These are phyloP conservation scores for Takakia lepidozioides DNA, from an alignment of 225 moss, liverwort and hornwort species.

Conservation along the genomic window DNA sequence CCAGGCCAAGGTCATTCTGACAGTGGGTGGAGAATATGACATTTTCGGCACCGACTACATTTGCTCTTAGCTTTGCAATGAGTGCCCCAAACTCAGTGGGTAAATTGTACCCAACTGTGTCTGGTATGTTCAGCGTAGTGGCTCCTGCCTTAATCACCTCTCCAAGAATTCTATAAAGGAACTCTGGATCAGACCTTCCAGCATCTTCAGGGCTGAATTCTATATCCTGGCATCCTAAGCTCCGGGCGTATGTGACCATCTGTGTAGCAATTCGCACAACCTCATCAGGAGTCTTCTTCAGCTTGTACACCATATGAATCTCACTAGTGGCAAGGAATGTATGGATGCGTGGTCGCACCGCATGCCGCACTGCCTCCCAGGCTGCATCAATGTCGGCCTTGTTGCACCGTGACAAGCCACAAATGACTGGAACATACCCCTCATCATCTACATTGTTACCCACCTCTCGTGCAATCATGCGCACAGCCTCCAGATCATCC, in stretches of 20 bases:
- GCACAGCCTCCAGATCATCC: conserved; percentile 84
- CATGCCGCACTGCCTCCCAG: conserved; percentile 82
- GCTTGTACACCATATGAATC: conserved; percentile 88
- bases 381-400: conserved; percentile 83
- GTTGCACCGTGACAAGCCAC: conserved; percentile 87
- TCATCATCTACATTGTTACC: conserved; percentile 86
- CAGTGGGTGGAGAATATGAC: conserved; percentile 93
- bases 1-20: conserved; percentile 89
- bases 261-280: conserved; percentile 83
- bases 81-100: conserved; percentile 75
- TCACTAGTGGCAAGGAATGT: conserved; percentile 98
- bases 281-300: conserved; percentile 74
- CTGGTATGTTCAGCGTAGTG: conserved; percentile 91
- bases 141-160: conserved; percentile 96
- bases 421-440: conserved; percentile 95
- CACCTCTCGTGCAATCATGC: conserved; percentile 79
- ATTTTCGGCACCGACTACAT: conserved; percentile 82
- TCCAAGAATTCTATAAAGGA: conserved; percentile 70
- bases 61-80: conserved; percentile 66
- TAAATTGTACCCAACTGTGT: conserved; percentile 78
- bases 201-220: conserved; percentile 98
- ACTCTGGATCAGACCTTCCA: conserved; percentile 82
- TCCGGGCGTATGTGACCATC: conserved; percentile 79
- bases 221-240: conserved; percentile 86
- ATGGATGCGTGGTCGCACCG: conserved; percentile 86